Evolutionary conservation across 106 monocot species (phyloP), one percentile per base, ranked within the genome.

Genomic region (Dendrobium huoshanense): DNA sequence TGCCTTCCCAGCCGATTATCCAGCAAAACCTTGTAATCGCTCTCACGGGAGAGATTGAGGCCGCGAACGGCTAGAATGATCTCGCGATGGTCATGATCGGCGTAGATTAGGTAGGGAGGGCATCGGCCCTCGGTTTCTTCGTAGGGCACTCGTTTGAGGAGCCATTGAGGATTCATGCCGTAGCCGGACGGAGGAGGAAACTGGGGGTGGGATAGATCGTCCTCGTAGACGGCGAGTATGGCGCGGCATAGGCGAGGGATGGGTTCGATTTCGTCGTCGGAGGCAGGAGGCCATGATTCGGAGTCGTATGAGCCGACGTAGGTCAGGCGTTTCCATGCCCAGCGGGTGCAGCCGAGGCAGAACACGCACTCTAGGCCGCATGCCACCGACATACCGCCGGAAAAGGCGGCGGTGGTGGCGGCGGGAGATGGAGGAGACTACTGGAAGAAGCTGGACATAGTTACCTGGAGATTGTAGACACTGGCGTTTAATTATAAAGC

Each of bases 221-320:
- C 73, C 67, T 95, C 92, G 90, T 92, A 90, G 81, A 84, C 80
- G 81, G 92, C 92, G 77, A 94, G 94, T 55, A 94, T 87, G 79
- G 74, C 61, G 47, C 90, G 90, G 85, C 90, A 92, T 65, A 84
- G 27, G 76, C 89, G 92, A n/a, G 94, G 94, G 42, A 92, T 80
- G 70, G 84, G 79, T 22, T 85, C 86, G 87, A 94, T 87, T 1
- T 94, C 92, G 10, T 78, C 88, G 18, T 84, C 37, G 72, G 75
- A 20, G 70, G 90, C 90, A 27, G 83, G 76, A 18, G 90, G 85
- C 95, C 95, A 95, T n/a, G 88, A 58, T 83, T 88, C 92, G 87
- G 90, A 90, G 95, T 95, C 95, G 84, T 90, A 88, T 67, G 86
- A 77, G 68, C 94, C 94, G 79, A 90, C 75, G 92, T 95, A 92